These are phyloP conservation scores for Colletotrichum neosansevieriae DNA, from an alignment of 2,329 filamentous ascomycete genomes.

Conservation along the genomic window DNA sequence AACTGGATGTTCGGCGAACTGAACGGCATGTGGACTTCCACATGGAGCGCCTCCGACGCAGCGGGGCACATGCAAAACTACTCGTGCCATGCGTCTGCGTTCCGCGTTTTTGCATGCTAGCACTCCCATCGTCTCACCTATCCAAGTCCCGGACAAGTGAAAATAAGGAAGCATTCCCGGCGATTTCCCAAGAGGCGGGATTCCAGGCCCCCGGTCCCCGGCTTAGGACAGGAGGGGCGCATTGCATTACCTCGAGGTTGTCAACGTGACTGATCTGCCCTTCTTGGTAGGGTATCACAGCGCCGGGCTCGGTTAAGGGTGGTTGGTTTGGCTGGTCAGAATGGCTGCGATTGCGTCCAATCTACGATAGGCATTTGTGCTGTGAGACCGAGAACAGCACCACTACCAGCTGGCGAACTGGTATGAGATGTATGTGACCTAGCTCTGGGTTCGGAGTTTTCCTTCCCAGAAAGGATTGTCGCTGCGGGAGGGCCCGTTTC, in stretches of 20 bases:
- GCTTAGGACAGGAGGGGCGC: constrained; percentile 5
- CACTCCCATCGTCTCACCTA: constrained; percentile 1
- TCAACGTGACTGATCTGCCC: constrained; percentile 34
- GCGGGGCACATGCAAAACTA: constrained; percentile 17
- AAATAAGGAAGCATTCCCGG: neutral
- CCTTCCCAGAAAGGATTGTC: constrained; percentile 25
- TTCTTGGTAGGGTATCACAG: constrained; percentile 25
- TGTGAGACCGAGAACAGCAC: neutral
- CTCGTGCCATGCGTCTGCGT: constrained; percentile 10
- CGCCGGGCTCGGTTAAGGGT: constrained; percentile 22
- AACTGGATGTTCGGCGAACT: neutral
- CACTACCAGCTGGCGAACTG: neutral
- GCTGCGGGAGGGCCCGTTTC: constrained; percentile 35
- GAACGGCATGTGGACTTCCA: constrained; percentile 31
- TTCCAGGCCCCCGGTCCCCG: constrained; percentile 27
- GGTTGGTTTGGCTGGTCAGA: neutral
- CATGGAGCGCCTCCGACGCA: constrained; percentile 23
- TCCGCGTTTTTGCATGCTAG: constrained; percentile 5
- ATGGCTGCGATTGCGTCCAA: constrained; percentile 8
- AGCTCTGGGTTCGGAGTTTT: neutral
- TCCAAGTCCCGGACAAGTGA: neutral
- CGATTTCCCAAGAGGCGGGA: constrained; percentile 10
- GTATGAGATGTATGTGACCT: neutral
- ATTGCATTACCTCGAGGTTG: constrained; percentile 8
- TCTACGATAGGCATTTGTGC: constrained; percentile 2